Conservation (phyloP, 208 protist genomes). For the Strigomonas culicis region DNA sequence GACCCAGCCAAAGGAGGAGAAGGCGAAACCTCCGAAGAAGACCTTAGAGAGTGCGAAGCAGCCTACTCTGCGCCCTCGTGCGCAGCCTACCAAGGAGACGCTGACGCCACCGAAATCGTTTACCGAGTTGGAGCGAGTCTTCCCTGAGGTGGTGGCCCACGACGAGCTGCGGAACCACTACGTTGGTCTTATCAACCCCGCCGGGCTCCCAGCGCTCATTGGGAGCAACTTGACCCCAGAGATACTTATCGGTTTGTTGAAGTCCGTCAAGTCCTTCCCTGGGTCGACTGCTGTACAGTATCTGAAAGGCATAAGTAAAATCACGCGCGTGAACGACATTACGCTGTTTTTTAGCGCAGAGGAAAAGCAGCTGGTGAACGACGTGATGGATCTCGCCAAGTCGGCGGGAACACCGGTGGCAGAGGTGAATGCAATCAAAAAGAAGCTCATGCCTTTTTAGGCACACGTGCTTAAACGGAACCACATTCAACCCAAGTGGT, state of each 20-base stretch:
- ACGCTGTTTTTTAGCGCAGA: constrained; percentile 71
- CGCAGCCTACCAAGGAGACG: constrained; percentile 45
- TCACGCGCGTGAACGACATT: constrained; percentile 77
- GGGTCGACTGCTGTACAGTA: constrained; percentile 42
- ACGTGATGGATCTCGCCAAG: constrained; percentile 46
- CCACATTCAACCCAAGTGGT: background rate
- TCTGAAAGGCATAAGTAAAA: constrained; percentile 60
- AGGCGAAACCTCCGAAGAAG: background rate
- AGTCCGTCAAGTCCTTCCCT: constrained; percentile 31
- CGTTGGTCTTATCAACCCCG: constrained; percentile 55
- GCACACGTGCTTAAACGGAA: too few species aligned
- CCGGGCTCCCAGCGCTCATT: constrained; percentile 52
- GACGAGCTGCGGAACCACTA: constrained; percentile 71
- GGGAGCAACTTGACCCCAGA: constrained; percentile 85
- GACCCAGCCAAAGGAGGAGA: background rate
- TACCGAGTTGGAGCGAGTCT: constrained; percentile 86
- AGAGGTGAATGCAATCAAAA: constrained; percentile 47
- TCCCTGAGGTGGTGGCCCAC: constrained; percentile 46
- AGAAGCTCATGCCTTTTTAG: constrained; percentile 26
- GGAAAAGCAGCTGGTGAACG: constrained; percentile 60
- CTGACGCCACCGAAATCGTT: constrained; percentile 74
- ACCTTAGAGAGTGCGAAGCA: constrained; percentile 4
- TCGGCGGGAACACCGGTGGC: constrained; percentile 33
- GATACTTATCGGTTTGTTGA: constrained; percentile 65
- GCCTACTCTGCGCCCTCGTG: constrained; percentile 20